phyloP scores from a whole-genome alignment of 73 alveolate genomes.

The Tetrahymena malaccensis region DNA sequence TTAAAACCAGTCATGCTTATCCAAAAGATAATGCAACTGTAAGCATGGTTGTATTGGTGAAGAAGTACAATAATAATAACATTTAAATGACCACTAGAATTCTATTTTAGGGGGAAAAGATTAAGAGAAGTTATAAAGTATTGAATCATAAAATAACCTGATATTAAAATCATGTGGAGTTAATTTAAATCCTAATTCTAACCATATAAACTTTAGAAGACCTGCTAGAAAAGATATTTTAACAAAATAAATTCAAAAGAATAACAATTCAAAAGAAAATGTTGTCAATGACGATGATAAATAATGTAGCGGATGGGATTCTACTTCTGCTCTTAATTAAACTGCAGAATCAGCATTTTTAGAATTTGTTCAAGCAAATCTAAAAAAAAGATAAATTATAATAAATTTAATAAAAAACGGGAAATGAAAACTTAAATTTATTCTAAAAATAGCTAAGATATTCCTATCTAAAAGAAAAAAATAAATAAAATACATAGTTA shows the following conservation, averaged over 20 bases:
- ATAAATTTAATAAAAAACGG: background rate
- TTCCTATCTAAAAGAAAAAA: too few relatives aligned
- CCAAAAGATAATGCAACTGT: background rate
- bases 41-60: background rate
- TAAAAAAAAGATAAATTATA: background rate
- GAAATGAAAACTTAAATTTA: too few relatives aligned
- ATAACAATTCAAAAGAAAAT: background rate
- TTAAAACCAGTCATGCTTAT: background rate
- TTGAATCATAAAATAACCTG: background rate
- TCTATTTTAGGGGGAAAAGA: background rate
- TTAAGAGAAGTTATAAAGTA: background rate
- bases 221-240: background rate
- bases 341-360: background rate
- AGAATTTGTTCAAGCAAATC: background rate
- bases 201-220: background rate
- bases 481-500: too few relatives aligned
- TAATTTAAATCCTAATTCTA: background rate
- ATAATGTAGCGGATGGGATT: background rate
- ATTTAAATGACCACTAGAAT: background rate
- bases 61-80: background rate
- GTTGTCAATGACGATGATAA: background rate
- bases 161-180: background rate
- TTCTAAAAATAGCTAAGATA: too few relatives aligned
- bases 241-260: background rate
- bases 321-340: background rate